These are phyloP conservation scores for Trichoderma sp. DNA, from an alignment of 2,329 filamentous ascomycete genomes.

Conservation along the genomic window DNA sequence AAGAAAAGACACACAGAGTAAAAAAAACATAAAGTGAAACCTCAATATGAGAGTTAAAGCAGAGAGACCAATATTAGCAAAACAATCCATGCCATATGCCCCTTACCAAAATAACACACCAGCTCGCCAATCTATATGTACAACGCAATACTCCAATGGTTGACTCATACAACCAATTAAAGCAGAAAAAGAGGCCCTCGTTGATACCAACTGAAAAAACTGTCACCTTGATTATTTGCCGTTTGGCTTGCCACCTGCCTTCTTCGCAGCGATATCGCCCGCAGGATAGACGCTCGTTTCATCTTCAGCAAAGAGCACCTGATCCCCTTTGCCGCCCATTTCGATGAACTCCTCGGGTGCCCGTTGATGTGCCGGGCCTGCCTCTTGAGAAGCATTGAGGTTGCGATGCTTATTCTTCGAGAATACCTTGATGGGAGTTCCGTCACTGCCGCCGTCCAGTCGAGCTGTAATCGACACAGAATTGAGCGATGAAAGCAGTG, in stretches of 20 bases:
- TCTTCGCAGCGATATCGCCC: conserved; percentile 38
- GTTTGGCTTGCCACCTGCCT: conserved; percentile 38
- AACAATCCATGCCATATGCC: conserved; percentile 17
- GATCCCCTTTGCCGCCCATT: conserved; percentile 85
- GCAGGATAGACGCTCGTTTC: conserved; percentile 53
- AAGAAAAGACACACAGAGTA: not conserved
- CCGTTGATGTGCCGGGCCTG: conserved; percentile 67
- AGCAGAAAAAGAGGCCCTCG: conserved; percentile 5
- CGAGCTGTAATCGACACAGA: conserved; percentile 61
- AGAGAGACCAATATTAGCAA: not conserved
- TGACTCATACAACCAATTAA: conserved; percentile 16
- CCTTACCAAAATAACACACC: conserved; percentile 16
- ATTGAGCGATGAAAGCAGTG: conserved; percentile 81
- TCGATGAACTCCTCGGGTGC: conserved; percentile 77
- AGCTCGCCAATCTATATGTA: conserved; percentile 27
- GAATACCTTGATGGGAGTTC: conserved; percentile 71
- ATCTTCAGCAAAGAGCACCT: conserved; percentile 73
- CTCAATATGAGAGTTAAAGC: not conserved
- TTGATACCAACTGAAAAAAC: conserved; percentile 7
- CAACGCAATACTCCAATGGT: conserved; percentile 24
- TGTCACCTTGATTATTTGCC: conserved; percentile 28
- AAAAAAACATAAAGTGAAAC: not conserved
- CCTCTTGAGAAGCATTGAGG: conserved; percentile 57
- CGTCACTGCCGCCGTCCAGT: conserved; percentile 60
- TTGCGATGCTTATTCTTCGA: conserved; percentile 64